Conservation (phyloP, 2,329 filamentous ascomycete genomes). For the Dichotomopilus funicola region DNA sequence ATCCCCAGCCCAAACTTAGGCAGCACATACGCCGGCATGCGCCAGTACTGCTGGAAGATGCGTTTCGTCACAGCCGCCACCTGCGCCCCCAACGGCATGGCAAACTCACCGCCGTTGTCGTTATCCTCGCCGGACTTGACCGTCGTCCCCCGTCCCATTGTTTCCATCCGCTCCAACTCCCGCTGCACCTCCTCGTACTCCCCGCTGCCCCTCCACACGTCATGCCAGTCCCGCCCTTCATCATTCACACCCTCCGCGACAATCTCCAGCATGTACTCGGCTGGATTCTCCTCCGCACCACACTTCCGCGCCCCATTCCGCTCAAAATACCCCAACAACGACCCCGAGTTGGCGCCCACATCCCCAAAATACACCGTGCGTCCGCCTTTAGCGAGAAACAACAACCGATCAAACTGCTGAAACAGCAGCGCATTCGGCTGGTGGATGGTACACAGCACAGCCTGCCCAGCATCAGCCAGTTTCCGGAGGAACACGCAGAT, state of each 20-base stretch:
- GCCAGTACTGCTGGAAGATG: constrained; percentile 79
- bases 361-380: constrained; percentile 65
- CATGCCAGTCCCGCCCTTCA: constrained; percentile 55
- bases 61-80: constrained; percentile 57
- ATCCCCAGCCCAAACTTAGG: constrained; percentile 59
- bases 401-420: constrained; percentile 48
- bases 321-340: constrained; percentile 54
- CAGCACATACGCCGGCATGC: constrained; percentile 71
- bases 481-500: constrained; percentile 65
- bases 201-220: constrained; percentile 53
- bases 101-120: constrained; percentile 50
- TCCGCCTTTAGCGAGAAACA: constrained; percentile 58
- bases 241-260: constrained; percentile 37
- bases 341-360: constrained; percentile 53
- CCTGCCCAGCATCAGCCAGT: constrained; percentile 45
- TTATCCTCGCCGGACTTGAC: neutral
- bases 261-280: constrained; percentile 65
- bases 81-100: constrained; percentile 64
- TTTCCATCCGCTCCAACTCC: constrained; percentile 59
- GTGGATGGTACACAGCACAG: constrained; percentile 46
- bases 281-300: constrained; percentile 59
- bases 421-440: constrained; percentile 43
- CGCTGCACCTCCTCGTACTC: constrained; percentile 46
- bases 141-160: constrained; percentile 17
- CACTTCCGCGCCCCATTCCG: constrained; percentile 54